Evolutionary conservation across 805 yeast genomes (phyloP), one percentile per base, ranked within the genome.

Genomic region (Saturnispora zaruensis): DNA sequence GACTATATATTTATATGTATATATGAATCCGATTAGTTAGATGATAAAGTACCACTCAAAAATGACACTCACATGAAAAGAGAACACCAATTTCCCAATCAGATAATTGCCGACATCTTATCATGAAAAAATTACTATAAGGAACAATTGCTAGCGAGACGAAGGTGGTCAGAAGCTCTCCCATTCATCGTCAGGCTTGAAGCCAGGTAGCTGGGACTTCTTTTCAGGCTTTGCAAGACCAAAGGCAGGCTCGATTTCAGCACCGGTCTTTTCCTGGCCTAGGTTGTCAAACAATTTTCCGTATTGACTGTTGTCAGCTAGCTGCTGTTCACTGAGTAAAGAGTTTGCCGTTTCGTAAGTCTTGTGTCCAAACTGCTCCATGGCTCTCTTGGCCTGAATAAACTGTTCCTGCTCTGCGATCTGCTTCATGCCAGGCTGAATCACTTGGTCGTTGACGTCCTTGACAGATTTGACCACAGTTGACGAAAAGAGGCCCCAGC

Each of bases 281-380:
- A 81, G 56, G 6, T 78, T 81, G 56, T 80, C 84, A 62, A 83
- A 83, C 45, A 83, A 64, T 55, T 70, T 68, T 30, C 77, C 74
- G 56, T 76, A 79, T 50, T 73, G 69, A 37, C 71, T 68, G 8
- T 56, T 54, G 6, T 52, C 30, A 72, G 70, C 53, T 73, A 75
- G 59, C 78, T 75, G n/a, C 83, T 81, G 55, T 6, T 51, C 51
- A 8, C 53, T 49, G 4, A 53, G 81, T 25, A 95, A 87, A 56
- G 79, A 80, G 53, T 73, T 76, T 32, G 95, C 85, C 0, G 96
- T 87, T 57, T 89, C 95, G 64, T 86, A 95, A 70, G 91, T 85
- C 62, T 82, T 88, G 63, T 87, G 95, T 44, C 97, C 96, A 70
- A 91, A 93, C 71, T 93, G 97, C 52, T 87, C 83, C 77, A 95